These are phyloP conservation scores for Calonectria fujianensis DNA, from an alignment of 2,329 filamentous ascomycete species.

Conservation along the genomic window DNA sequence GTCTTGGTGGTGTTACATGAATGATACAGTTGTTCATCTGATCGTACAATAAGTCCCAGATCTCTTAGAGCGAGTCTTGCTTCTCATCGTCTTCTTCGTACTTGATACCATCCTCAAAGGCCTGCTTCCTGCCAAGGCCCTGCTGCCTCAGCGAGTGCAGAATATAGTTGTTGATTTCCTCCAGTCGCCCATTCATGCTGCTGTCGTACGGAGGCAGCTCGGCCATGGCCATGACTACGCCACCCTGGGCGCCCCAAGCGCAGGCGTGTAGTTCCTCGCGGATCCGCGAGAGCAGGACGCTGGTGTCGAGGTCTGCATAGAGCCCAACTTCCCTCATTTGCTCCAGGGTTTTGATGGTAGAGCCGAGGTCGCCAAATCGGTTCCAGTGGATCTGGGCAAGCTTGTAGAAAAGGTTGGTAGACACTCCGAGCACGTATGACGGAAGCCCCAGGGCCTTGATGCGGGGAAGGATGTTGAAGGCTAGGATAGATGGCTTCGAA, in stretches of 20 bases:
- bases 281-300: conserved; percentile 56
- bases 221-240: conserved; percentile 63
- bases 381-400: conserved; percentile 78
- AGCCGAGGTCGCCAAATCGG: conserved; percentile 74
- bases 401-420: conserved; percentile 81
- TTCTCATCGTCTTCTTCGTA: conserved; percentile 20
- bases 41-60: conserved; percentile 2
- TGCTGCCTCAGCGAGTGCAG: conserved; percentile 34
- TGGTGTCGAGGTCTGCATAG: conserved; percentile 68
- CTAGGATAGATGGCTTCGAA: conserved; percentile 73
- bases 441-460: conserved; percentile 81
- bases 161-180: conserved; percentile 31
- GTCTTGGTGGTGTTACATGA: conserved; percentile 33
- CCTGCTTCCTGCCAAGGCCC: conserved; percentile 10
- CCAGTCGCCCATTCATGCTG: conserved; percentile 51
- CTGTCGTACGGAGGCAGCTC: conserved; percentile 60
- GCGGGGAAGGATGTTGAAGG: conserved; percentile 77
- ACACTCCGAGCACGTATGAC: conserved; percentile 83
- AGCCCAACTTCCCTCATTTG: conserved; percentile 81
- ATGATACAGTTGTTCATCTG: conserved; percentile 27
- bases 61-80: conserved; percentile 8
- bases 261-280: conserved; percentile 59
- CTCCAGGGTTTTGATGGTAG: conserved; percentile 73
- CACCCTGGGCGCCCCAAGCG: conserved; percentile 61
- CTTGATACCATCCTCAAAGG: not conserved